Conservation (phyloP, 2,329 filamentous ascomycete genomes). For the Beauveria varroae region DNA sequence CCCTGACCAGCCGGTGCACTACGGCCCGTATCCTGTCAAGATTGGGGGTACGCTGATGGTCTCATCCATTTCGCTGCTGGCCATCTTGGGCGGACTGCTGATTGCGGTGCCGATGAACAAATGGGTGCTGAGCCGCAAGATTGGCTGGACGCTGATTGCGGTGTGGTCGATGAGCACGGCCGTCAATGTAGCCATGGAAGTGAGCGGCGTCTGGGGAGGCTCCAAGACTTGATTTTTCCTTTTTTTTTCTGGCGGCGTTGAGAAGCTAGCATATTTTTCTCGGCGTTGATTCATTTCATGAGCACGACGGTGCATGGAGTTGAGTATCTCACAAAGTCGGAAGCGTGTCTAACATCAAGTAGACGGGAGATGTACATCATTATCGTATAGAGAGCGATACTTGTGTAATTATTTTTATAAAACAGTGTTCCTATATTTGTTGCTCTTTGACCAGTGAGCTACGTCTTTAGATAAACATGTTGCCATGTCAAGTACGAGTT, state of each 20-base stretch:
- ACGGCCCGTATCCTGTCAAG: slow-evolving; percentile 73
- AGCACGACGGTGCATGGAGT: background rate
- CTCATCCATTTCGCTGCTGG: slow-evolving; percentile 72
- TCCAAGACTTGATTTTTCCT: slow-evolving; percentile 9
- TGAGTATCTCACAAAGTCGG: no score
- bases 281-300: background rate
- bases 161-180: slow-evolving; percentile 77
- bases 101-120: slow-evolving; percentile 76
- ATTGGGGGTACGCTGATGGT: slow-evolving; percentile 81
- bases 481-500: no score
- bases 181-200: slow-evolving; percentile 73
- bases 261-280: background rate
- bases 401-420: no score
- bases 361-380: no score
- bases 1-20: slow-evolving; percentile 55
- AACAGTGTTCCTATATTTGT: background rate
- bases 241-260: background rate
- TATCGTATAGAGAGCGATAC: no score
- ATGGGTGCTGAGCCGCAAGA: slow-evolving; percentile 75
- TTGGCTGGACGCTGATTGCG: slow-evolving; percentile 72
- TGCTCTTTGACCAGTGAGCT: no score
- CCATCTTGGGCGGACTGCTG: slow-evolving; percentile 72
- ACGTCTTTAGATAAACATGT: no score
- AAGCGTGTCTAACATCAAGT: no score
- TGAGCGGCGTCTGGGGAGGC: slow-evolving; percentile 46